A percentile compares a stretch with the other conserved stretches of the same genome.
These are phyloP conservation scores for California macrophylla DNA, from an alignment of 441 rosid genomes.

Conservation along the genomic window DNA sequence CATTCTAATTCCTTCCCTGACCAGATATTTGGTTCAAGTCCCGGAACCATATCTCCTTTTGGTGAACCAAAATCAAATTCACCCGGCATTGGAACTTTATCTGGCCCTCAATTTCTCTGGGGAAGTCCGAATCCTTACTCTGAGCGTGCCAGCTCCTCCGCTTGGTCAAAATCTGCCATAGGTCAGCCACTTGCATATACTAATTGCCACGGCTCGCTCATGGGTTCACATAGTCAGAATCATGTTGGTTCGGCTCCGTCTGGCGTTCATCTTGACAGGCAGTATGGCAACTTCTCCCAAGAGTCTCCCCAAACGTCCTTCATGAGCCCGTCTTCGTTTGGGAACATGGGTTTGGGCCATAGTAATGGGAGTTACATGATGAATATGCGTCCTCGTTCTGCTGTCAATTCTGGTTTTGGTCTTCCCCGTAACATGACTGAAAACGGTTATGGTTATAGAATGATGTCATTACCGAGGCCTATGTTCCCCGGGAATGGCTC, in stretches of 20 bases:
- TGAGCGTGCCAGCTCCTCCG: conserved; percentile 43
- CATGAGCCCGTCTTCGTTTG: conserved; percentile 38
- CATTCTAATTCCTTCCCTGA: conserved; percentile 54
- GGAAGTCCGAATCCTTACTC: conserved; percentile 62
- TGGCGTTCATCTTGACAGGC: conserved; percentile 50
- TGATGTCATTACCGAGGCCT: conserved; percentile 67
- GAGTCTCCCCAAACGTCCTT: conserved; percentile 55
- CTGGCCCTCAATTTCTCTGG: conserved; percentile 78
- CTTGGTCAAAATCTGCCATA: conserved; percentile 46
- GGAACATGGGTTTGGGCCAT: conserved; percentile 43
- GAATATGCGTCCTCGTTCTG: conserved; percentile 38
- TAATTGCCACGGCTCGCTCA: conserved; percentile 37
- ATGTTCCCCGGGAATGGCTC: conserved; percentile 46
- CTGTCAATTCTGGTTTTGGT: conserved; percentile 37
- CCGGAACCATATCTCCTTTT: conserved; percentile 44
- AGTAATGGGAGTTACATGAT: conserved; percentile 48
- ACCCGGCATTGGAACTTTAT: conserved; percentile 53
- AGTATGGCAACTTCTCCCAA: conserved; percentile 64
- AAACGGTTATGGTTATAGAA: conserved; percentile 40
- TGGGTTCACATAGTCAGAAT: conserved; percentile 48
- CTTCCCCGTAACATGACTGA: conserved; percentile 42
- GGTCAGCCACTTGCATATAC: conserved; percentile 48
- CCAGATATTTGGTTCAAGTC: conserved; percentile 39
- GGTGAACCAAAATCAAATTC: conserved; percentile 41
- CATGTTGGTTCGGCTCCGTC: conserved; percentile 86